Evolutionary conservation across 768 basidiomycete species (phyloP).

Genomic region (Leccinum barrowsii): DNA sequence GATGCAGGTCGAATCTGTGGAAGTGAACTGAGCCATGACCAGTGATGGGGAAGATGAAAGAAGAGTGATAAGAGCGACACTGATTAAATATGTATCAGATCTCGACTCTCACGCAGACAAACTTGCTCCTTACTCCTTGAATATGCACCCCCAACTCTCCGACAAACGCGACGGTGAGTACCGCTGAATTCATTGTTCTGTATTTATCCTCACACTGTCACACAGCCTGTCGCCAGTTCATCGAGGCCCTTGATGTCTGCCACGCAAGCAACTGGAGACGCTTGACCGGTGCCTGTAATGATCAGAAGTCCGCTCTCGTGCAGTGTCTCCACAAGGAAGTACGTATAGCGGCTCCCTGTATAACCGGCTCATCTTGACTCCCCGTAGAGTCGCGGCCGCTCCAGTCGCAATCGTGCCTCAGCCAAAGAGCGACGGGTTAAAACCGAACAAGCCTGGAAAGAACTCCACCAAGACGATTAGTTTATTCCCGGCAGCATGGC

Average conservation of each 20-base stretch:
- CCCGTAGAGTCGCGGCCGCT: slow-evolving; percentile 57
- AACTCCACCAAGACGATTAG: slow-evolving; percentile 51
- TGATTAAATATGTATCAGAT: slow-evolving; percentile 5
- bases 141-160: slow-evolving; percentile 71
- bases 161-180: slow-evolving; percentile 56
- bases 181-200: background rate
- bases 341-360: slow-evolving; percentile 11
- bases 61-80: slow-evolving; percentile 1
- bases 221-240: slow-evolving; percentile 71
- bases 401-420: slow-evolving; percentile 53
- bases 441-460: slow-evolving; percentile 57
- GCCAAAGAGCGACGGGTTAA: slow-evolving; percentile 57
- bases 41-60: slow-evolving; percentile 9
- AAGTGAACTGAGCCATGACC: slow-evolving; percentile 39
- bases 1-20: slow-evolving; percentile 55
- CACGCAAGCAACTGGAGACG: slow-evolving; percentile 62
- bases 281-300: slow-evolving; percentile 69
- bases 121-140: background rate
- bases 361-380: background rate
- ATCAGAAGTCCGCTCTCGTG: slow-evolving; percentile 63
- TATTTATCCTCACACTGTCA: slow-evolving; percentile 7
- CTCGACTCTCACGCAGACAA: slow-evolving; percentile 1
- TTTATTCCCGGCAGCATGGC: background rate
- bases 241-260: slow-evolving; percentile 71
- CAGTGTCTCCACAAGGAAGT: slow-evolving; percentile 72